These are phyloP conservation scores for Metarhizium humberi DNA, from an alignment of 2,329 filamentous ascomycete genomes.

Conservation along the genomic window DNA sequence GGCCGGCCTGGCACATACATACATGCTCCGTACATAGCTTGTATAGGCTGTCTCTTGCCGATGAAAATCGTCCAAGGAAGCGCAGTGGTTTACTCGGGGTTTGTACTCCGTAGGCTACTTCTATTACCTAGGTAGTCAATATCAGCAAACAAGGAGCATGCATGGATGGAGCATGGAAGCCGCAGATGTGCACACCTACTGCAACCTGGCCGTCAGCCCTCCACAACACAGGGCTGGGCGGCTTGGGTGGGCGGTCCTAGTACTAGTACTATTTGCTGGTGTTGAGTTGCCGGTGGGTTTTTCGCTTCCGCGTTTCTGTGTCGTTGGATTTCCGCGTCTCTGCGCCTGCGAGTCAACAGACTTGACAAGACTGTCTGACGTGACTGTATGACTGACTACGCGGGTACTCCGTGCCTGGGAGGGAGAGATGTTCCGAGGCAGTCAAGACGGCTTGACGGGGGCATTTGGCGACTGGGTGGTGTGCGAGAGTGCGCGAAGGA, in stretches of 20 bases:
- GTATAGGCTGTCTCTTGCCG: not conserved
- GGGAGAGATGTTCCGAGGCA: not conserved
- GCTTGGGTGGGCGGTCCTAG: not conserved
- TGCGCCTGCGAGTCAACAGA: not conserved
- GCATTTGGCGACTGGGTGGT: not conserved
- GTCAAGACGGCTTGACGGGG: not conserved
- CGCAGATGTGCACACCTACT: not conserved
- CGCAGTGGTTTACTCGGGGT: not conserved
- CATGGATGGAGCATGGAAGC: not conserved
- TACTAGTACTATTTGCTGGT: not conserved
- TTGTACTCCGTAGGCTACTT: too few relatives aligned
- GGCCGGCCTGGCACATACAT: not conserved
- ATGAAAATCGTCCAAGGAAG: not conserved
- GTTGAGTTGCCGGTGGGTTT: not conserved
- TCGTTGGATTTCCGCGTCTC: not conserved
- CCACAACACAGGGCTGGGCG: slow-evolving; percentile 3
- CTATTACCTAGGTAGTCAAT: not conserved
- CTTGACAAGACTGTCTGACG: not conserved
- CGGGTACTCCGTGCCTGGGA: not conserved
- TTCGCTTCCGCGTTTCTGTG: slow-evolving; percentile 1
- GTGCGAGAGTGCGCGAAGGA: not conserved
- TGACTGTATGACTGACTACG: not conserved
- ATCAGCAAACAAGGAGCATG: not conserved
- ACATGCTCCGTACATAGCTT: too few relatives aligned
- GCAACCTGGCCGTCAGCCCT: not conserved